phyloP scores from a whole-genome alignment of 2,329 filamentous ascomycete genomes.

The Hypoxylon sp. region DNA sequence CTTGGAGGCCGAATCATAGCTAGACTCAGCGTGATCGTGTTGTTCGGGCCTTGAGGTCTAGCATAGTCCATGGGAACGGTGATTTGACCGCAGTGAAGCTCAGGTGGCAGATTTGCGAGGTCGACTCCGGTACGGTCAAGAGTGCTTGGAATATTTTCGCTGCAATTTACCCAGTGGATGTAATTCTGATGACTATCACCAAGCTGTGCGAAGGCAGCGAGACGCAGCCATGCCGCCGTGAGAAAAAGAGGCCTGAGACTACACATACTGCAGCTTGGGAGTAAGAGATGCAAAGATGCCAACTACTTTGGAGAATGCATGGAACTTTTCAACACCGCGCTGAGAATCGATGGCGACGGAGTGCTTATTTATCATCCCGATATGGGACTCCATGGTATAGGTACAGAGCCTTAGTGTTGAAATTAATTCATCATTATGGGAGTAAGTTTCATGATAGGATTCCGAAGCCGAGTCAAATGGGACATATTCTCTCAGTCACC shows the following conservation, averaged over 20 bases:
- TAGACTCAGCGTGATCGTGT: background rate
- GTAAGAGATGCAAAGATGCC: background rate
- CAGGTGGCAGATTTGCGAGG: background rate
- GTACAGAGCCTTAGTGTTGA: background rate
- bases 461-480: background rate
- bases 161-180: background rate
- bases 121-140: constrained; percentile 1
- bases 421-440: background rate
- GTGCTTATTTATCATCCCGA: background rate
- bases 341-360: background rate
- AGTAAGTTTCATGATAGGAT: background rate
- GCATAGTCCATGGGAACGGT: background rate
- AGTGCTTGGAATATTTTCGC: background rate
- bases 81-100: background rate
- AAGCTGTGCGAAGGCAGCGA: background rate
- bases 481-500: background rate
- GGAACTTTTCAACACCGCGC: background rate
- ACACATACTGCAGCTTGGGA: background rate
- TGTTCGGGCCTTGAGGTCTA: background rate
- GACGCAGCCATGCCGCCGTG: background rate
- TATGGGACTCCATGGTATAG: background rate
- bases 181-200: background rate
- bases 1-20: background rate
- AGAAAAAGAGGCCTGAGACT: background rate
- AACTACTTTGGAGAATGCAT: background rate